Evolutionary conservation across 2,329 filamentous ascomycete genomes (phyloP), one percentile per base, ranked within the genome.

Genomic region (Falciphora oryzae): DNA sequence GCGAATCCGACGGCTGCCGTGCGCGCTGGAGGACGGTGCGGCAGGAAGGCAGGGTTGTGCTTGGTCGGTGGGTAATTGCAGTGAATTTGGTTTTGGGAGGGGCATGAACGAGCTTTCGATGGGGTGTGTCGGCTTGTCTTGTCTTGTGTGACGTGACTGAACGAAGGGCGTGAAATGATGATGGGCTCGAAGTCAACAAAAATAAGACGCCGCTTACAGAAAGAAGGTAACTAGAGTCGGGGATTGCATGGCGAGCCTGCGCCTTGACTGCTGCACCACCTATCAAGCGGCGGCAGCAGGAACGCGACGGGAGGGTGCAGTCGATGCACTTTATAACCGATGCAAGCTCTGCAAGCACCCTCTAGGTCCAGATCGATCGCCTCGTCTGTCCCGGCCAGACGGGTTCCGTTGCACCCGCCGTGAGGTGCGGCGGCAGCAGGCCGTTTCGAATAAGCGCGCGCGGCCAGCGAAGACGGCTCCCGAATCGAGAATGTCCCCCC

Each of bases 361-460:
- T 44, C 38, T 16, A 6, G 11, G 14, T 6, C 35, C 11, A 38
- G 35, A 38, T 38, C 35, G 35, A 38, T 38, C 35, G 35, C 44
- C 16, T n/a, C 18, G 44, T 8, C 44, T 6, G 44, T 50, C 44
- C 44, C 44, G 22, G 44, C 44, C 44, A 50, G 44, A 10, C 44
- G 44, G 18, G 16, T 22, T 22, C 8, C 14, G 38, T 7, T 18
- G 38, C 38, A 44, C 14, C 18, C 16, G 28, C 10, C 10, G 57
- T 4, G 38, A 58, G 16, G 61, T 22, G 28, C 50, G 31, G 59
- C 28, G 35, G 61, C 53, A 53, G 32, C 57, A 38, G 58, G 64
- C 61, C 57, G 62, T 62, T 57, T 66, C 59, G 65, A 59, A 63
- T 28, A 56, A 56, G 44, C 61, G 18, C 29, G 32, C 60, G 61